These are phyloP conservation scores for Suhomyces tanzawaensis DNA, from an alignment of 805 yeast species.

Conservation along the genomic window DNA sequence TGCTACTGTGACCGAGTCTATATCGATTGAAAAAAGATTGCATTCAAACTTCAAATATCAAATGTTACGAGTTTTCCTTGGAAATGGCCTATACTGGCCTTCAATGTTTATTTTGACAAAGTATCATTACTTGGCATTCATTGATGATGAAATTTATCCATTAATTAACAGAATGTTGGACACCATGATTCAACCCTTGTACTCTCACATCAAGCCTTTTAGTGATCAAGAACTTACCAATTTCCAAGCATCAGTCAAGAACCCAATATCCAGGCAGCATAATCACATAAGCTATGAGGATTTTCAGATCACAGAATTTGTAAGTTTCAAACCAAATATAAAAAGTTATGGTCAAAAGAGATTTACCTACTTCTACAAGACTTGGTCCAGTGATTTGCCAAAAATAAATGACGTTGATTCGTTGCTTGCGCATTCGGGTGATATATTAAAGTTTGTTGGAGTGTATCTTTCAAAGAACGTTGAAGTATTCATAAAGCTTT, in stretches of 20 bases:
- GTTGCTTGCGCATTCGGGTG: slow-evolving; percentile 46
- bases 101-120: slow-evolving; percentile 55
- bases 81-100: slow-evolving; percentile 62
- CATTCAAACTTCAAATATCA: slow-evolving; percentile 26
- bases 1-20: background rate
- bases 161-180: slow-evolving; percentile 51
- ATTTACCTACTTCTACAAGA: slow-evolving; percentile 42
- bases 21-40: slow-evolving; percentile 16
- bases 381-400: slow-evolving; percentile 49
- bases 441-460: slow-evolving; percentile 54
- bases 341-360: slow-evolving; percentile 22
- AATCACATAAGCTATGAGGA: slow-evolving; percentile 30
- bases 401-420: slow-evolving; percentile 37
- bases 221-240: slow-evolving; percentile 15
- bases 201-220: slow-evolving; percentile 22
- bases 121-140: slow-evolving; percentile 58
- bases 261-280: slow-evolving; percentile 24
- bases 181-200: slow-evolving; percentile 49
- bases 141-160: slow-evolving; percentile 48
- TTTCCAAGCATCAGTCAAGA: slow-evolving; percentile 21
- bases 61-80: slow-evolving; percentile 52
- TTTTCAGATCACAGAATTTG: slow-evolving; percentile 13
- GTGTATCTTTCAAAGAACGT: slow-evolving; percentile 50
- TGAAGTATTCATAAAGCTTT: slow-evolving; percentile 51
- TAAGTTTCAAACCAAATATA: slow-evolving; percentile 32